Evolutionary conservation across 768 basidiomycete genomes (phyloP).

Genomic region (Calvatia gigantea): DNA sequence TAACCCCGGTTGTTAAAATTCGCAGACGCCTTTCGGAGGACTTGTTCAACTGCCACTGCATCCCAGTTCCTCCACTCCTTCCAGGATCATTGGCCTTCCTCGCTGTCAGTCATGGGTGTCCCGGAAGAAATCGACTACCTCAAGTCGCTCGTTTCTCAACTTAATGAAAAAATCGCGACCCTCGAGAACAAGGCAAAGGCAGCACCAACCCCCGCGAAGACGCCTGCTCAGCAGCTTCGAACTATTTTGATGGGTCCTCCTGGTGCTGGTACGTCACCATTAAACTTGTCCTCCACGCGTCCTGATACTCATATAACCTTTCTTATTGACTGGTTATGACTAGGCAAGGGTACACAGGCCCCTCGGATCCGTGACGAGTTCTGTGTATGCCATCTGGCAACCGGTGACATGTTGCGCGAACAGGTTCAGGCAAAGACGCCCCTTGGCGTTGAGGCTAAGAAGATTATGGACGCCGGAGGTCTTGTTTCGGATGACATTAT

Average conservation of each 20-base stretch:
- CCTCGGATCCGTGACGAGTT: conserved; percentile 89
- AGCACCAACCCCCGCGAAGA: conserved; percentile 32
- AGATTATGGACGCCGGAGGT: conserved; percentile 96
- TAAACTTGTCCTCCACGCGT: background rate
- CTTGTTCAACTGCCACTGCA: conserved; percentile 1
- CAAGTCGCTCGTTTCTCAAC: conserved; percentile 86
- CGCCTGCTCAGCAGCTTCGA: conserved; percentile 77
- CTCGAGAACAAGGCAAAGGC: conserved; percentile 72
- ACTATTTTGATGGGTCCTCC: conserved; percentile 96
- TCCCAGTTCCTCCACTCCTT: conserved; percentile 11
- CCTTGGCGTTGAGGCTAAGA: conserved; percentile 91
- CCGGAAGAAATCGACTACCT: conserved; percentile 89
- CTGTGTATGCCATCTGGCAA: conserved; percentile 97
- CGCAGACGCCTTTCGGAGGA: conserved; percentile 5
- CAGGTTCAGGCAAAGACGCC: conserved; percentile 86
- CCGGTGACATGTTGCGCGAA: conserved; percentile 97
- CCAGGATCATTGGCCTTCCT: conserved; percentile 8
- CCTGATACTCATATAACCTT: background rate
- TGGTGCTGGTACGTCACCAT: conserved; percentile 74
- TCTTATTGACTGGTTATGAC: background rate
- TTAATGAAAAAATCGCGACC: conserved; percentile 82
- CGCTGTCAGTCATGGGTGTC: conserved; percentile 45
- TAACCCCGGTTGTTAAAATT: conserved; percentile 6
- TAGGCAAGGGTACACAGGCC: conserved; percentile 98
- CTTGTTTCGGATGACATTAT: conserved; percentile 96